These are phyloP conservation scores for Trapa incisa DNA, from an alignment of 345 rosid genomes.

Conservation along the genomic window DNA sequence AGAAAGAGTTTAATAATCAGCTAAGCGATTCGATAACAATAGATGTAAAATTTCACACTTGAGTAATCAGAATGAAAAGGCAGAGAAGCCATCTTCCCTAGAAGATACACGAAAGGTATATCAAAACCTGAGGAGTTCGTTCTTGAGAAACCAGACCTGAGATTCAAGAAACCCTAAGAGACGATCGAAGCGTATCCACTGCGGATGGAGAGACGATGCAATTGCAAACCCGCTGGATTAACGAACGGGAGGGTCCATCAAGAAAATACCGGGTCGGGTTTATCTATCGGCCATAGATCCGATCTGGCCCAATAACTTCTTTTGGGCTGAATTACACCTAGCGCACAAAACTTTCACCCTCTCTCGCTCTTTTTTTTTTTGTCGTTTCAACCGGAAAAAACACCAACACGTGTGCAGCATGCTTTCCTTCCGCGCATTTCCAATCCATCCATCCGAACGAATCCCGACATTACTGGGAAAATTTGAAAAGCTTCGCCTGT, in stretches of 20 bases:
- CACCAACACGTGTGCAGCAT: background rate
- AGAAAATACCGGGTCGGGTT: background rate
- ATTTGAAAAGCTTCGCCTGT: background rate
- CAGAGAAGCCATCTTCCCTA: background rate
- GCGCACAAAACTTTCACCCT: no score
- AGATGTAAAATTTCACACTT: background rate
- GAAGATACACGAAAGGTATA: background rate
- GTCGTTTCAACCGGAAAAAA: background rate
- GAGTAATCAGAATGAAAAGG: background rate
- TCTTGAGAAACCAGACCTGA: background rate
- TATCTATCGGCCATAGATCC: background rate
- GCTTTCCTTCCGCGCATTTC: background rate
- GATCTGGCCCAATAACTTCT: background rate
- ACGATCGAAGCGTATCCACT: background rate
- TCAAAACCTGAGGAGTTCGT: background rate
- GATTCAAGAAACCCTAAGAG: background rate
- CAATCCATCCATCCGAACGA: background rate
- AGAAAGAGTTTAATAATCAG: background rate
- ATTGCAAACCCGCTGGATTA: background rate
- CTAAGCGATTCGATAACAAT: background rate
- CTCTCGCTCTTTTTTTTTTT: no score
- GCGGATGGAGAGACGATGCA: background rate
- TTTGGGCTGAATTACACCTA: no score
- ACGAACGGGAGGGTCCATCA: background rate
- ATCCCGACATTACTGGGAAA: conserved; percentile 1